These are phyloP conservation scores for Chrysochromulina tobinii DNA, from an alignment of 78 protist genomes.

Conservation along the genomic window DNA sequence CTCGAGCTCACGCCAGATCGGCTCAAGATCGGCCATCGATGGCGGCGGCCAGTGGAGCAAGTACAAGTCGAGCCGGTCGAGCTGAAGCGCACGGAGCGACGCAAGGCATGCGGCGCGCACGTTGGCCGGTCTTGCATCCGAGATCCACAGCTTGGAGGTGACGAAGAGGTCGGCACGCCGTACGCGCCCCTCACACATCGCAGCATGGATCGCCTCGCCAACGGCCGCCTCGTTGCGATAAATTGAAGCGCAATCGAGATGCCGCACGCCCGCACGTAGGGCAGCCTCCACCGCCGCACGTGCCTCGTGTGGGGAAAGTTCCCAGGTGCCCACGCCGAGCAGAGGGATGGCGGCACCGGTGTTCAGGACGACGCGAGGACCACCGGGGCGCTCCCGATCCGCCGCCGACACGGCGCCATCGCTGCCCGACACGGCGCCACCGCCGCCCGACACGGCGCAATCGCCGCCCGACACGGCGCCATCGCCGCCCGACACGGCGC, in stretches of 20 bases:
- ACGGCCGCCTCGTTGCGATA: conserved; percentile 4
- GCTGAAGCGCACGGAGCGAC: not conserved
- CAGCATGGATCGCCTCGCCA: not conserved
- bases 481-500: no score
- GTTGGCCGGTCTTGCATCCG: not conserved
- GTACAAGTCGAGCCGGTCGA: not conserved
- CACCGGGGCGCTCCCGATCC: not conserved
- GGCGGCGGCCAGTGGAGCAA: conserved; percentile 15
- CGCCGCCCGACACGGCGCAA: no score
- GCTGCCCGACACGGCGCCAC: no score
- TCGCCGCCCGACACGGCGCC: no score
- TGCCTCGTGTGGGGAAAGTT: not conserved
- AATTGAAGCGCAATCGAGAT: not conserved
- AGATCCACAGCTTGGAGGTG: conserved; percentile 4
- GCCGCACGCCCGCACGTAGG: conserved; percentile 10
- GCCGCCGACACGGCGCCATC: no score
- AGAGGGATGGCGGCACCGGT: not conserved
- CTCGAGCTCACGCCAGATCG: not conserved
- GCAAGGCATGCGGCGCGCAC: not conserved
- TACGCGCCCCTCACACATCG: not conserved
- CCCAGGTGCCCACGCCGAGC: not conserved
- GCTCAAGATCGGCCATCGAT: not conserved
- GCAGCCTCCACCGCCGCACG: not conserved
- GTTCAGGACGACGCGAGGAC: not conserved
- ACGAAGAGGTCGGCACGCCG: not conserved